Evolutionary conservation across 2,329 filamentous ascomycete genomes (phyloP), one percentile per base, ranked within the genome.

Genomic region (Neonectria ditissima): DNA sequence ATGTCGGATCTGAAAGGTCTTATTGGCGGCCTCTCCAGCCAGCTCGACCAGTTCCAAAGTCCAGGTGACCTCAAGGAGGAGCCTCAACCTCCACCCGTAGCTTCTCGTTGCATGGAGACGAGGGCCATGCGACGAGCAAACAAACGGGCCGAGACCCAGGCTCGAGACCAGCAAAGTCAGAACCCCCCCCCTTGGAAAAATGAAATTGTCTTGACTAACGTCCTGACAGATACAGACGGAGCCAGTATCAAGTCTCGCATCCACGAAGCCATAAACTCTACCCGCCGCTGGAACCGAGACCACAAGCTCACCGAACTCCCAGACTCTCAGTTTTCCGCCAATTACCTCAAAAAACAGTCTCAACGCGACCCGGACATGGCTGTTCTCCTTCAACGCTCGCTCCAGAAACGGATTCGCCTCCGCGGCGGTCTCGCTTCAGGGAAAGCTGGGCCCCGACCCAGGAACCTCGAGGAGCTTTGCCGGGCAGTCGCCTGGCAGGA

Each of bases 281-380:
- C 79, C 11, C 75, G 77, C 44, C 76, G 78, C 41, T 80, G 79
- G 79, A 78, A 80, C 64, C 71, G 71, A 28, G 78, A 80, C 30
- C 76, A 78, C 69, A 80, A 80, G 56, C 73, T 67, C 6, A 80
- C 77, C 2, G 50, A 43, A 26, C 65, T 74, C 43, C 34, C 64
- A n/a, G 78, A 80, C 32, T 69, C 68, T 16, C 58, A 63, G 10
- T 80, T 80, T 53, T 69, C 70, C 26, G 63, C 65, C 16, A 72
- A 68, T 22, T 80, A 80, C 55, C 73, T 80, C 53, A 73, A 67
- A 56, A 76, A 80, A 57, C 79, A 80, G 58, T 75, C 74, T 1
- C 76, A 76, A 55, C 73, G 79, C 22, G 79, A 80, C 45, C 67
- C 75, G 8, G 52, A 54, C 39, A 70, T 80, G 66, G 78, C 77